Conservation (phyloP, 768 basidiomycete genomes). For the Mycena rosella region DNA sequence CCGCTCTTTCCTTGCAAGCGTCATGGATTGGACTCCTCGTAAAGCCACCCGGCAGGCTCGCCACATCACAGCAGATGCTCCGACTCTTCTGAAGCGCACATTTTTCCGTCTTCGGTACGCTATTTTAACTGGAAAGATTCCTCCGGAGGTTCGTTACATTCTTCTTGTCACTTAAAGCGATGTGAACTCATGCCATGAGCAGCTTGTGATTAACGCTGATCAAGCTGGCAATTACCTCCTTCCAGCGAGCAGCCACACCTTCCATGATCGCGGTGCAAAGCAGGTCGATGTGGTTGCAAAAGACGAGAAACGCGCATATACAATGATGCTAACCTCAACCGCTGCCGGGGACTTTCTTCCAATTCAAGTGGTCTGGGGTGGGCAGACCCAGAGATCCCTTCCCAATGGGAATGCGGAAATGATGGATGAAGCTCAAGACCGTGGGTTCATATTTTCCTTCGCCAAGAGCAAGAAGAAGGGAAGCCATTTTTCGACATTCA, state of each 20-base stretch:
- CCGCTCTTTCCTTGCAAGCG: constrained; percentile 12
- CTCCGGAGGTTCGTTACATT: not conserved
- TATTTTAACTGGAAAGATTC: constrained; percentile 1
- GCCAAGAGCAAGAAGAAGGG: too few species aligned
- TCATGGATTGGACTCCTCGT: constrained; percentile 27
- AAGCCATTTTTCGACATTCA: too few species aligned
- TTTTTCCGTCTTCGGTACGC: constrained; percentile 13
- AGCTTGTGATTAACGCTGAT: constrained; percentile 34
- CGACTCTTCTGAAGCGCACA: not conserved
- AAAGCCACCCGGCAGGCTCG: constrained; percentile 13
- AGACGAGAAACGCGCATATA: too few species aligned
- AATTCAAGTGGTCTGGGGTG: constrained; percentile 31
- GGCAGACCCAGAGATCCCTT: too few species aligned
- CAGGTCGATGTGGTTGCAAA: too few species aligned
- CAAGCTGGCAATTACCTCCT: constrained; percentile 32
- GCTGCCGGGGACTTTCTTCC: constrained; percentile 38
- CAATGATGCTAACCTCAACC: constrained; percentile 35
- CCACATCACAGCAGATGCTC: constrained; percentile 30
- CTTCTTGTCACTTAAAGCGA: not conserved
- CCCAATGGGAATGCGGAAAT: too few species aligned
- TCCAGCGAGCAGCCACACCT: constrained; percentile 36
- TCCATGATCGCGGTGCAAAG: too few species aligned
- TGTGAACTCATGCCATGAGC: too few species aligned
- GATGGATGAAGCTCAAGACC: not conserved
- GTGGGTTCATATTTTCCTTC: too few species aligned